Base-by-base conservation (phyloP, 768 basidiomycete genomes). In the Hortiboletus campestris region DNA sequence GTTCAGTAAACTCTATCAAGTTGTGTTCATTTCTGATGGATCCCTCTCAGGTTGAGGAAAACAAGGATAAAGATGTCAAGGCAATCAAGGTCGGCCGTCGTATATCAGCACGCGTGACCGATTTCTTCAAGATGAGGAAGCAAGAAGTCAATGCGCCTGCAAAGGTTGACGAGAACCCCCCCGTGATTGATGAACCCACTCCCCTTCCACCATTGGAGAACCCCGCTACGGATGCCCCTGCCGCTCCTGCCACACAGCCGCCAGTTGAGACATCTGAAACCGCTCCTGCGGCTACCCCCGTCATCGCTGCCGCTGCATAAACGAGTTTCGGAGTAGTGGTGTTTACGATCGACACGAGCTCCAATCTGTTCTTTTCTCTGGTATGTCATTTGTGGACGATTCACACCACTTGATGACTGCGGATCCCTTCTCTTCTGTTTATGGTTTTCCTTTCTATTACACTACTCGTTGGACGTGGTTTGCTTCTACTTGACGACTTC, bases 161-260 rank as follows among this genome's bases (percentile, higher is more conserved):
- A 44, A 94, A 92, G 80, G 89, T 94, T 54, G 88, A 92, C 59
- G 90, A 93, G 78, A 80, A 91, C 71, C 91, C 93, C 38, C 92
- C 93, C 61, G 85, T 86, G 79, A 89, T 94, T 62, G 93, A 92
- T 47, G 85, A 90, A 75, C 90, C 89, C 46, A 65, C 80, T 31
- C 88, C 88, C 12, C 83, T 94, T 59, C 91, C 89, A 51, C 92
- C 93, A 55, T 78, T 95, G 61, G 91, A 92, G 77, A 82, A 89
- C 71, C 86, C 89, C 36, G 86, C 85, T 19, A 74, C 79, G 20
- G 82, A 81, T 62, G 66, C 76, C 16, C 62, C 75, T 28, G 62
- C 72, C 6, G 54, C 72, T 38, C 68, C 72, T 42, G 63, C 74
- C 5, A 49, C 62, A 12, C 79, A 77, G 63, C 66, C 71, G 14